Base-by-base conservation (phyloP, 345 rosid genomes). In the Dipteronia dyeriana region DNA sequence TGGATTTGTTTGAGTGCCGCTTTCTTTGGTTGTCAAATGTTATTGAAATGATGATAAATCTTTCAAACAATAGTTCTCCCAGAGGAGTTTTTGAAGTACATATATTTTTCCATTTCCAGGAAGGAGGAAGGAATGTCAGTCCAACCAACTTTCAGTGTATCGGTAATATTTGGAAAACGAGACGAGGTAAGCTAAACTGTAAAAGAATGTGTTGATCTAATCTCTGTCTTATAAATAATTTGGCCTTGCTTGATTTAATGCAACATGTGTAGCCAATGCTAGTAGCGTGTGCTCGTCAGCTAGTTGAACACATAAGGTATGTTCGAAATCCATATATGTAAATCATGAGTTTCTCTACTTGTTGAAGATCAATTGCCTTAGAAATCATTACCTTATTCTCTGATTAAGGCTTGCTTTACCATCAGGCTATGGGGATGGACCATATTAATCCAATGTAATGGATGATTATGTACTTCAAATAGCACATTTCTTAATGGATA, bases 121-220 rank as follows among this genome's bases (percentile, higher is more conserved):
- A 96, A 94, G 80, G 99, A 96, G 81, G 93, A 90, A 85, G 97
- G 94, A 68, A 83, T 96, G 84, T 85, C 97, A 20, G 80, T 81
- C 54, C 78, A 91, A 76, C 97, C 98, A 61, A 94, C 94, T 57
- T 96, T 84, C 79, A 91, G 68, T 70, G 97, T 96, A 47, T 92
- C 97, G 16, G 95, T 94, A 70, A 80, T 94, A 75, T 92, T 96
- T 69, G 97, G 99, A 75, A 94, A 94, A 85, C 90, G 98, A 71
- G 94, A 96, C 61, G 95, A 92, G 92, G 99, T 92, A 86, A 76
- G 71, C 19, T 11, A 10, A 49, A 64, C 54, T 75, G 53, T 23
- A 54, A 11, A 38, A 41, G 54, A 34, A 47, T 68, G 26, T 77
- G 39, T 74, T 45, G 23, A 26, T 41, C 17, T 39, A 12, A 49